Conservation (phyloP, 208 protist genomes). For the Trypanosoma scelopori region DNA sequence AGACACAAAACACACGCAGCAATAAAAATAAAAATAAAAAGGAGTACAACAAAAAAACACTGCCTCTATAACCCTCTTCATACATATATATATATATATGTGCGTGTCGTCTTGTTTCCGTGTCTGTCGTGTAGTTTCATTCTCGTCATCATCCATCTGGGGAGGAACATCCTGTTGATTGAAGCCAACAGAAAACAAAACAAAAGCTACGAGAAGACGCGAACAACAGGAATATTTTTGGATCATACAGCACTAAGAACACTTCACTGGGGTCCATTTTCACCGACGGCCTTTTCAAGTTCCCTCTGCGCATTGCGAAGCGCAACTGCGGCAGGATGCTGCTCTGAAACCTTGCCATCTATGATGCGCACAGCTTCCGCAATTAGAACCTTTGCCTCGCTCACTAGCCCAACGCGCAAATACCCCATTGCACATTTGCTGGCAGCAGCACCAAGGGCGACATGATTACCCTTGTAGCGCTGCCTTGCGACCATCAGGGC, state of each 20-base stretch:
- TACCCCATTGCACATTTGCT: constrained; percentile 59
- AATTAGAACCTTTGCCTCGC: constrained; percentile 42
- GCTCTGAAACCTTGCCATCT: constrained; percentile 44
- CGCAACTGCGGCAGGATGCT: constrained; percentile 49
- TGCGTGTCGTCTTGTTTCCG: neutral
- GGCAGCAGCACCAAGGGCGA: constrained; percentile 60
- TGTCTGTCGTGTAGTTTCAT: neutral
- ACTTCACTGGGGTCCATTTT: neutral
- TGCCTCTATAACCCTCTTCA: neutral
- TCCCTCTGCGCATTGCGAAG: constrained; percentile 35
- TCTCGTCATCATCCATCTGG: too few relatives aligned
- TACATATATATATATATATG: constrained; percentile 12
- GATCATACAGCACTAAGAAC: neutral
- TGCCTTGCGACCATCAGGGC: constrained; percentile 65
- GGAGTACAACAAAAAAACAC: neutral
- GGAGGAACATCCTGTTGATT: neutral
- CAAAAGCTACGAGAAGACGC: constrained; percentile 16
- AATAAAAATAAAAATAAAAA: constrained; percentile 22
- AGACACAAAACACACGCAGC: too few relatives aligned
- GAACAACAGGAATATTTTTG: neutral
- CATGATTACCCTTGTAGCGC: constrained; percentile 61
- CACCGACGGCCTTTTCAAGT: constrained; percentile 25
- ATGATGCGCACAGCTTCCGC: constrained; percentile 55
- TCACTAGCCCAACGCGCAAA: constrained; percentile 43
- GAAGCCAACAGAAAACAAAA: constrained; percentile 2